Evolutionary conservation across 139 green algal genomes (phyloP).

Genomic region (Chlorella sp.): DNA sequence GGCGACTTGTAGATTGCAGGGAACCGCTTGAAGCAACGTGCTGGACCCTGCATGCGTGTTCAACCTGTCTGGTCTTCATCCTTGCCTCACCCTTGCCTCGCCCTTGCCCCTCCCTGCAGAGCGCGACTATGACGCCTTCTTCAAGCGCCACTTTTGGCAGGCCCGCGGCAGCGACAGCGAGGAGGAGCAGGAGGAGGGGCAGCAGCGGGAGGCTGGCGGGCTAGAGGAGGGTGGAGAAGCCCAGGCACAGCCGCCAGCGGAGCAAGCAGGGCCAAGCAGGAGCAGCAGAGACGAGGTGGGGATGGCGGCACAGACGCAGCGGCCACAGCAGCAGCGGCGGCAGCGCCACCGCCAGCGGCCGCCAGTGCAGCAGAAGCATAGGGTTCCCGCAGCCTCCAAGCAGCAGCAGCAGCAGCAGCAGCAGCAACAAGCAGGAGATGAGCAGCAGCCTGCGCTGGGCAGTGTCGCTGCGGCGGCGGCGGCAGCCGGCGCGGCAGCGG

Average conservation of each 20-base stretch:
- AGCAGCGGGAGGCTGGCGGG: neutral
- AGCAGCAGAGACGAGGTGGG: neutral
- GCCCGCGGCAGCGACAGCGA: constrained; percentile 13
- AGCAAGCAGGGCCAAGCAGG: neutral
- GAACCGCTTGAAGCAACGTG: too few relatives aligned
- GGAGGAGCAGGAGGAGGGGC: neutral
- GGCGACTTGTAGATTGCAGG: too few relatives aligned
- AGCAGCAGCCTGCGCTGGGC: too few relatives aligned
- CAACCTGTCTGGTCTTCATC: neutral
- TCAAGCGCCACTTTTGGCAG: constrained; percentile 17
- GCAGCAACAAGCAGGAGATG: too few relatives aligned
- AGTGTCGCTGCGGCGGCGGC: too few relatives aligned
- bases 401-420: too few relatives aligned
- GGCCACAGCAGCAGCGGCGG: neutral
- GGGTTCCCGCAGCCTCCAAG: too few relatives aligned
- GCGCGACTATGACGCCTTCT: constrained; percentile 24
- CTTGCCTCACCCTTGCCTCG: neutral
- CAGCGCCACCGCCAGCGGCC: too few relatives aligned
- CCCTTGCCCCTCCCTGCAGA: neutral
- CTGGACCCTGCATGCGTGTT: too few relatives aligned
- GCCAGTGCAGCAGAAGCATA: too few relatives aligned
- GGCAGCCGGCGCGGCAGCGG: too few relatives aligned
- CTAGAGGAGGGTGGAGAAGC: neutral
- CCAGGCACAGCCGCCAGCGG: neutral
- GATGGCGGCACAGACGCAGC: neutral